A percentile compares a stretch with the other conserved stretches of the same genome.
Evolutionary conservation across 2,329 filamentous ascomycete species (phyloP).

Genomic region (Sporothrix variecibatus): DNA sequence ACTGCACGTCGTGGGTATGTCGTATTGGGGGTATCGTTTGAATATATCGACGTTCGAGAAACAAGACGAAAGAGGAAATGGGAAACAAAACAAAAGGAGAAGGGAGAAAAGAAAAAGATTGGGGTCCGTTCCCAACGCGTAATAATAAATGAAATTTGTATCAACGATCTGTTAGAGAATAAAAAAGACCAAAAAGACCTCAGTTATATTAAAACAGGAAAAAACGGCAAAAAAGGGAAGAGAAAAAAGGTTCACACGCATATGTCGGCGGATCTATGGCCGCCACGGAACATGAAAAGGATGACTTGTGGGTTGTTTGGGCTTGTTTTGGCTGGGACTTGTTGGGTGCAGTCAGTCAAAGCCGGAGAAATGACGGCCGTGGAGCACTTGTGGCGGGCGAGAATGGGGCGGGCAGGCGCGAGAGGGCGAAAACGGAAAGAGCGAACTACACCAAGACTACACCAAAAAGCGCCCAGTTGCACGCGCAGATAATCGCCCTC

Average conservation of each 20-base stretch:
- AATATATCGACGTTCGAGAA: background rate
- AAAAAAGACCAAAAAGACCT: background rate
- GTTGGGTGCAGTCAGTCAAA: background rate
- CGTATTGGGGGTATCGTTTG: slow-evolving; percentile 1
- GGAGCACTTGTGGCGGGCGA: background rate
- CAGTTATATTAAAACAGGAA: background rate
- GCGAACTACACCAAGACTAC: background rate
- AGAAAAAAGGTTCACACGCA: background rate
- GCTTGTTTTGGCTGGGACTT: background rate
- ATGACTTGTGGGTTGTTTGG: background rate
- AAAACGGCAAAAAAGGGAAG: background rate
- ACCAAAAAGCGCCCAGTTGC: background rate
- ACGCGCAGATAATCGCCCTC: slow-evolving; percentile 1
- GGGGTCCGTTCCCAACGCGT: slow-evolving; percentile 2
- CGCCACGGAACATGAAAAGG: background rate
- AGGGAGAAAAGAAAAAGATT: background rate
- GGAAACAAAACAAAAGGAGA: slow-evolving; percentile 1
- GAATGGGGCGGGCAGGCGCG: background rate
- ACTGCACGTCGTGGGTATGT: background rate
- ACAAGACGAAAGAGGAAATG: slow-evolving; percentile 4
- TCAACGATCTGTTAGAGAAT: no score
- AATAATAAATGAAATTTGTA: background rate
- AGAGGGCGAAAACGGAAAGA: background rate
- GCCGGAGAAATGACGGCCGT: slow-evolving; percentile 22
- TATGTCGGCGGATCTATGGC: slow-evolving; percentile 11